Evolutionary conservation across 2,329 filamentous ascomycete genomes (phyloP).

Genomic region (Microdochium trichocladiopsis): DNA sequence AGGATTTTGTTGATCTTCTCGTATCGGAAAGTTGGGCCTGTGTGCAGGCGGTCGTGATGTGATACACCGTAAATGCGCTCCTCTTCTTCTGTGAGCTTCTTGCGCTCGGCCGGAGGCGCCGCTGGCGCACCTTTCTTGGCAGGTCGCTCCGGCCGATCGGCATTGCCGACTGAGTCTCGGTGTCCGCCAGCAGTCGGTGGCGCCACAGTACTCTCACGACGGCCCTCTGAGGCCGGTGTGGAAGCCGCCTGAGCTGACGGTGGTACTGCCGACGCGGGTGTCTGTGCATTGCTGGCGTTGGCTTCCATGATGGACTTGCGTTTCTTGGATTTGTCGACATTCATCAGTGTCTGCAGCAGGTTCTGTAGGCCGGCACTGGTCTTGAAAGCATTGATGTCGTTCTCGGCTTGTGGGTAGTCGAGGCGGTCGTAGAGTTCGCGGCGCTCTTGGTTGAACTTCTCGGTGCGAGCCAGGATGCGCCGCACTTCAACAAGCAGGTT

Average conservation of each 20-base stretch:
- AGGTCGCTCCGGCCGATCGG: slow-evolving; percentile 27
- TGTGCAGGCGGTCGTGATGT: slow-evolving; percentile 76
- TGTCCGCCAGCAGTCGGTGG: slow-evolving; percentile 26
- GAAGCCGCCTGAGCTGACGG: slow-evolving; percentile 24
- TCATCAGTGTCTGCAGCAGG: slow-evolving; percentile 75
- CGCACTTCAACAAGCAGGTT: slow-evolving; percentile 84
- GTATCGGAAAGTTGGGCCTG: slow-evolving; percentile 84
- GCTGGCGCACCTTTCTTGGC: slow-evolving; percentile 43
- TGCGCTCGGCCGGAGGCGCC: slow-evolving; percentile 47
- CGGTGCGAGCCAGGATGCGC: slow-evolving; percentile 80
- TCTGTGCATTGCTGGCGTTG: background rate
- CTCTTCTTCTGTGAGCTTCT: slow-evolving; percentile 68
- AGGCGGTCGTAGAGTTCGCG: slow-evolving; percentile 81
- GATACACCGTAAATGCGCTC: slow-evolving; percentile 77
- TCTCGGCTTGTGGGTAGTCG: slow-evolving; percentile 65
- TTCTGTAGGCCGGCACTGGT: slow-evolving; percentile 73
- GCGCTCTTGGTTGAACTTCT: slow-evolving; percentile 80
- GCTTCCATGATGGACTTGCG: slow-evolving; percentile 48
- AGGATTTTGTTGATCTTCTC: slow-evolving; percentile 75
- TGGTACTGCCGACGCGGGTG: background rate
- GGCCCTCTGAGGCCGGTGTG: slow-evolving; percentile 30
- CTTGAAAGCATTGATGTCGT: slow-evolving; percentile 72
- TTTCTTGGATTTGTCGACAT: slow-evolving; percentile 84
- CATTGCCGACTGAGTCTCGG: slow-evolving; percentile 37
- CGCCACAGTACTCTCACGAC: slow-evolving; percentile 48